These are phyloP conservation scores for Trichoderma koningii DNA, from an alignment of 2,329 filamentous ascomycete genomes.

Conservation along the genomic window DNA sequence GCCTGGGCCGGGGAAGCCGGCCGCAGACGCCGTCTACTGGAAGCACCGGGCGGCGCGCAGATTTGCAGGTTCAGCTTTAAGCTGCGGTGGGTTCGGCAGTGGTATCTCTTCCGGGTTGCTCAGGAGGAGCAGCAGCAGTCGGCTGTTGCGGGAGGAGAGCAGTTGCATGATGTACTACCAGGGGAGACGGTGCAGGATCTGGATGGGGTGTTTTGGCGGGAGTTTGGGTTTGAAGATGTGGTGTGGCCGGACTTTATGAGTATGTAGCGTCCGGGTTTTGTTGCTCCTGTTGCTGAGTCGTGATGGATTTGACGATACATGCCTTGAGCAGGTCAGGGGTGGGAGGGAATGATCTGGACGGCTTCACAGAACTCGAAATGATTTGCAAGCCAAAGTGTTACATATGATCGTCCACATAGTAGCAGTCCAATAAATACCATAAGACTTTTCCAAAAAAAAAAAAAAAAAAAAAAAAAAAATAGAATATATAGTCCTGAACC, in stretches of 20 bases:
- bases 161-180: background rate
- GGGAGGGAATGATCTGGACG: no score
- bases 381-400: no score
- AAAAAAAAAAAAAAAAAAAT: no score
- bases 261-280: constrained; percentile 26
- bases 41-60: constrained; percentile 36
- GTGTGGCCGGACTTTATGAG: constrained; percentile 38
- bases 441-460: no score
- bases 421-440: no score
- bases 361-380: no score
- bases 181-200: background rate
- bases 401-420: no score
- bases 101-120: constrained; percentile 38
- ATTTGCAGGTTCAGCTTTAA: constrained; percentile 41
- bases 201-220: constrained; percentile 28
- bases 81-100: constrained; percentile 45
- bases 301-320: background rate
- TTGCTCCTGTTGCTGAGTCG: background rate
- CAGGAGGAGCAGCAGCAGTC: constrained; percentile 29
- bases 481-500: no score
- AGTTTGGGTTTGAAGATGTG: constrained; percentile 36
- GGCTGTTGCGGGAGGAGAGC: background rate
- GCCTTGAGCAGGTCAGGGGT: no score
- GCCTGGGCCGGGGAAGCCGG: constrained; percentile 31
- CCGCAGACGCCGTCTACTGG: constrained; percentile 35